These are phyloP conservation scores for Exophiala dermatitidis DNA, from an alignment of 2,329 filamentous ascomycete genomes.

Conservation along the genomic window DNA sequence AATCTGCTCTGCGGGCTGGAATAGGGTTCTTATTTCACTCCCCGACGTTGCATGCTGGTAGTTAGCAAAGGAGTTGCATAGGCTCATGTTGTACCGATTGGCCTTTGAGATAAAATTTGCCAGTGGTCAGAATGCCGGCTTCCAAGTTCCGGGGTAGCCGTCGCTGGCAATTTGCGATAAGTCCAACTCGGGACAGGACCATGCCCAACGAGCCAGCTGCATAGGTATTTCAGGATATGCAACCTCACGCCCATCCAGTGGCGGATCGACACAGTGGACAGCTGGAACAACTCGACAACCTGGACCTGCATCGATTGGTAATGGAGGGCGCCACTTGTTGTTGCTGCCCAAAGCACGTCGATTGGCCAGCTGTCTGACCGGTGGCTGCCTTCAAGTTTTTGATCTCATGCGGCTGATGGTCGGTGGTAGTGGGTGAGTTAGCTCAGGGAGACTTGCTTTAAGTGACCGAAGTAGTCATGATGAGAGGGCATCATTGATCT, in stretches of 20 bases:
- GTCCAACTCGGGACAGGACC: not conserved
- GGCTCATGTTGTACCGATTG: not conserved
- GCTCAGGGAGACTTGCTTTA: too few relatives aligned
- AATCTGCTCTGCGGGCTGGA: not conserved
- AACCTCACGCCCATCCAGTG: too few relatives aligned
- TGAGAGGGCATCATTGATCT: too few relatives aligned
- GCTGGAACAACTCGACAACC: not conserved
- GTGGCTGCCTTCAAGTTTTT: not conserved
- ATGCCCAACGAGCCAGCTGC: not conserved
- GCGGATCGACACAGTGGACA: too few relatives aligned
- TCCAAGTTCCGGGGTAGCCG: too few relatives aligned
- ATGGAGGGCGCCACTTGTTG: not conserved
- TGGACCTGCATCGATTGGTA: not conserved
- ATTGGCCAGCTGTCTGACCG: not conserved
- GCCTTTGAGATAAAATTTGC: not conserved
- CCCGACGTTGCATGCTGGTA: not conserved
- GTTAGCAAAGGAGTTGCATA: not conserved
- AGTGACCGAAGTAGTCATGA: too few relatives aligned
- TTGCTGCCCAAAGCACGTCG: conserved; percentile 10
- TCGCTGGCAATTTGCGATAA: not conserved
- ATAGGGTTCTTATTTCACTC: not conserved
- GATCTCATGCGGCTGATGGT: too few relatives aligned
- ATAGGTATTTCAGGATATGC: not conserved
- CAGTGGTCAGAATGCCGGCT: not conserved
- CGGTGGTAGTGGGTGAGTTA: too few relatives aligned